These are phyloP conservation scores for Calonectria naviculata DNA, from an alignment of 2,329 filamentous ascomycete genomes.

Conservation along the genomic window DNA sequence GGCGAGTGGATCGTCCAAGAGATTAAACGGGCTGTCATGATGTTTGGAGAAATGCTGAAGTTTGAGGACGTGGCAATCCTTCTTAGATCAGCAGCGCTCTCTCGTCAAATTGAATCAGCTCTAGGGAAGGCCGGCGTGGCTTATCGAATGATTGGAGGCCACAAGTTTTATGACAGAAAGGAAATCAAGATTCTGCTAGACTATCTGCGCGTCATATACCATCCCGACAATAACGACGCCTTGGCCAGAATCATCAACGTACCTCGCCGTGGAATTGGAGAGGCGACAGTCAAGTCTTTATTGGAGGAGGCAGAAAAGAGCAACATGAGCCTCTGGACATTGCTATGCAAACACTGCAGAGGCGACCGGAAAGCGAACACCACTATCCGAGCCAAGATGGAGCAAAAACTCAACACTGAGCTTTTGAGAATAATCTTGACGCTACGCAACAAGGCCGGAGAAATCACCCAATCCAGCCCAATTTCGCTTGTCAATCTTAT, in stretches of 20 bases:
- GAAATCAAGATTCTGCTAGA: constrained; percentile 91
- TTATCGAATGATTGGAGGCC: constrained; percentile 92
- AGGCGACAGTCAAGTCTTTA: constrained; percentile 78
- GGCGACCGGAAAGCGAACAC: constrained; percentile 60
- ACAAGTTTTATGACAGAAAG: constrained; percentile 89
- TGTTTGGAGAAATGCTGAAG: constrained; percentile 80
- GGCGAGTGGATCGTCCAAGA: constrained; percentile 91
- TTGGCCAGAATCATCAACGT: constrained; percentile 86
- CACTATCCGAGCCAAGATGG: constrained; percentile 61
- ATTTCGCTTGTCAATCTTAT: constrained; percentile 60
- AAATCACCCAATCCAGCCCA: constrained; percentile 40
- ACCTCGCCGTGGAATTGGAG: constrained; percentile 84
- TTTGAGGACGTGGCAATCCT: constrained; percentile 87
- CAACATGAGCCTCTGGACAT: constrained; percentile 78
- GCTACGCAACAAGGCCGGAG: constrained; percentile 44
- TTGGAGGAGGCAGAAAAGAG: constrained; percentile 80
- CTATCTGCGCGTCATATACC: constrained; percentile 86
- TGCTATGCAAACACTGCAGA: constrained; percentile 69
- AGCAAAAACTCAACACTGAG: constrained; percentile 64
- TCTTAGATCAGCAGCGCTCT: constrained; percentile 85
- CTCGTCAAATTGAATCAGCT: constrained; percentile 85
- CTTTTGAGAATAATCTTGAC: constrained; percentile 56
- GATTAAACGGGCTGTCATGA: constrained; percentile 74
- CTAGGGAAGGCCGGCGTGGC: constrained; percentile 84
- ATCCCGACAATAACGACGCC: constrained; percentile 89